Evolutionary conservation across 139 green algal species (phyloP).

Genomic region (Chlamydomonas eustigma): DNA sequence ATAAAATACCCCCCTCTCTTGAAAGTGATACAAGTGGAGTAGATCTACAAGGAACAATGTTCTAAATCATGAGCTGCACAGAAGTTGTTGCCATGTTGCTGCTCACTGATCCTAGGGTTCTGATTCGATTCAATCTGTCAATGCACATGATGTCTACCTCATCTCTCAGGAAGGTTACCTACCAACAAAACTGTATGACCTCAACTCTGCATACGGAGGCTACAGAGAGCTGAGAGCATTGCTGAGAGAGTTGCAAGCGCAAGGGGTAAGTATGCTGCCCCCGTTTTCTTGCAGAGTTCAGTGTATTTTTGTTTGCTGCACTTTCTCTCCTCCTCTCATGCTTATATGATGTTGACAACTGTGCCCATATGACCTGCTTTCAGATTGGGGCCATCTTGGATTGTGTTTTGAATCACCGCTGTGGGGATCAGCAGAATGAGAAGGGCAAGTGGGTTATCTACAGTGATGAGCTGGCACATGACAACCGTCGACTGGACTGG

Average conservation of each 20-base stretch:
- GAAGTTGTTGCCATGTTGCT: no score
- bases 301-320: no score
- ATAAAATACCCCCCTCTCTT: no score
- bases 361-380: no score
- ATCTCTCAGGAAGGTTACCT: constrained; percentile 33
- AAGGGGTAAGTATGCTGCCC: constrained; percentile 8
- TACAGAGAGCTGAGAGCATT: constrained; percentile 18
- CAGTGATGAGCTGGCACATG: constrained; percentile 27
- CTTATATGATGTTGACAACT: no score
- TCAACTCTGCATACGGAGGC: constrained; percentile 25
- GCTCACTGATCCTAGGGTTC: no score
- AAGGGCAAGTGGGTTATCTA: constrained; percentile 32
- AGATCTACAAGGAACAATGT: no score
- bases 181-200: constrained; percentile 27
- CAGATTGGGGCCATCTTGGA: constrained; percentile 22
- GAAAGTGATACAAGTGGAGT: no score
- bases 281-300: no score
- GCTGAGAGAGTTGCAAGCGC: constrained; percentile 13
- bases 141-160: no score
- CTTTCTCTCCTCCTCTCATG: not conserved
- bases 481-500: constrained; percentile 21
- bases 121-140: no score
- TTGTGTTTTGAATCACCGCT: constrained; percentile 30
- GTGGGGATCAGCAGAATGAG: constrained; percentile 24
- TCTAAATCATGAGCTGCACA: no score